phyloP scores from a whole-genome alignment of 1,284 basidiomycete genomes.

The Retiboletus flavoniger region DNA sequence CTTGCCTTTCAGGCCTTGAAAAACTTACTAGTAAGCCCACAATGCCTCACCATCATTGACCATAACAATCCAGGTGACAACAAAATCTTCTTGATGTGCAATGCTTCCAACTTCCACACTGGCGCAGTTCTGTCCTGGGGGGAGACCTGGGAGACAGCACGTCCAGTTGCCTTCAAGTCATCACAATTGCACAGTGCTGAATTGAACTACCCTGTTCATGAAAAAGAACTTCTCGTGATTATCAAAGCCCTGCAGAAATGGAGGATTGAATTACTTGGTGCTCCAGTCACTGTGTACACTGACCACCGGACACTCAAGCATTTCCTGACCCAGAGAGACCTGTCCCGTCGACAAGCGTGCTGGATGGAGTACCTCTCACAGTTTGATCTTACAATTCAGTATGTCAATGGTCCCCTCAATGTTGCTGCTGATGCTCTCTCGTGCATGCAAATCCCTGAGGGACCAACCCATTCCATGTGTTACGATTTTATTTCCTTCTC shows the following conservation, averaged over 20 bases:
- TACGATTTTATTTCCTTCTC: no score
- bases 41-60: conserved; percentile 17
- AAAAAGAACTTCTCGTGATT: neutral
- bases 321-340: neutral
- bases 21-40: conserved; percentile 28
- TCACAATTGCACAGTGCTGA: neutral
- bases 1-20: conserved; percentile 43
- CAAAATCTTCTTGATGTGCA: neutral
- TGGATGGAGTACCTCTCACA: neutral
- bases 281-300: neutral
- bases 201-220: neutral
- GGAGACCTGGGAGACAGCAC: neutral
- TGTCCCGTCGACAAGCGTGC: neutral
- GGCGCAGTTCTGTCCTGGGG: neutral
- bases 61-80: conserved; percentile 21
- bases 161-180: no score
- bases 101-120: neutral
- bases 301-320: neutral
- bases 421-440: neutral
- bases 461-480: no score
- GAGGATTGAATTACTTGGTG: neutral
- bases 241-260: neutral
- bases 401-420: neutral
- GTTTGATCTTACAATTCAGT: neutral
- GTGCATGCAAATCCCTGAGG: no score